A percentile compares a stretch with the other conserved stretches of the same genome.
phyloP scores from a whole-genome alignment of 1,284 basidiomycete species.

The Wolfiporia cocos region DNA sequence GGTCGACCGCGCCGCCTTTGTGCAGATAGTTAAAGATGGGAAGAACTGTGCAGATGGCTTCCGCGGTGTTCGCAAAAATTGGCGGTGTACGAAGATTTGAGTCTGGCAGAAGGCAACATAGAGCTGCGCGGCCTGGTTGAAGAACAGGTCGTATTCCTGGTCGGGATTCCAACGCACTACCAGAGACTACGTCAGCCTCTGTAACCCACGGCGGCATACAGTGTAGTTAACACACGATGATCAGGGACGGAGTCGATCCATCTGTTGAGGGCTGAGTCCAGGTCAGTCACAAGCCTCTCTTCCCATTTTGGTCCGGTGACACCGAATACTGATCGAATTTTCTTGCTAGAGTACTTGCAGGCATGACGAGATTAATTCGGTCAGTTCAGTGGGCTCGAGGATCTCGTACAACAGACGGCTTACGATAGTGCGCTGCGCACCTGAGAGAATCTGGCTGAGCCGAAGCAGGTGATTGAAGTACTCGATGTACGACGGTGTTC shows the following conservation, averaged over 20 bases:
- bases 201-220: too few relatives aligned
- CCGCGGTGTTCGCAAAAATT: neutral
- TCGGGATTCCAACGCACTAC: neutral
- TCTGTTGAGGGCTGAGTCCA: conserved; percentile 20
- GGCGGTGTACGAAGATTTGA: neutral
- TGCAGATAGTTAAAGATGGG: neutral
- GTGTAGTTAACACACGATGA: conserved; percentile 16
- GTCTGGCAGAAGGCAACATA: neutral
- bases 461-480: conserved; percentile 55
- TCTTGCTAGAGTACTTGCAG: conserved; percentile 17
- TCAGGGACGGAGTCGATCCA: conserved; percentile 18
- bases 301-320: conserved; percentile 18
- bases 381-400: neutral
- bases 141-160: neutral
- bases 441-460: conserved; percentile 57
- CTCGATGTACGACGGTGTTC: conserved; percentile 43
- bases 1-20: neutral
- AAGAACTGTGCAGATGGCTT: neutral
- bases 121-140: neutral
- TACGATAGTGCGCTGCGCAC: conserved; percentile 57
- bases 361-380: neutral
- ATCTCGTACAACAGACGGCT: conserved; percentile 14
- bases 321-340: conserved; percentile 14
- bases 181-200: too few relatives aligned
- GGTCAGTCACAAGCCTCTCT: conserved; percentile 16